Evolutionary conservation across 1,139 yeast genomes (phyloP), one percentile per base, ranked within the genome.

Genomic region (Waltiozyma sp.): DNA sequence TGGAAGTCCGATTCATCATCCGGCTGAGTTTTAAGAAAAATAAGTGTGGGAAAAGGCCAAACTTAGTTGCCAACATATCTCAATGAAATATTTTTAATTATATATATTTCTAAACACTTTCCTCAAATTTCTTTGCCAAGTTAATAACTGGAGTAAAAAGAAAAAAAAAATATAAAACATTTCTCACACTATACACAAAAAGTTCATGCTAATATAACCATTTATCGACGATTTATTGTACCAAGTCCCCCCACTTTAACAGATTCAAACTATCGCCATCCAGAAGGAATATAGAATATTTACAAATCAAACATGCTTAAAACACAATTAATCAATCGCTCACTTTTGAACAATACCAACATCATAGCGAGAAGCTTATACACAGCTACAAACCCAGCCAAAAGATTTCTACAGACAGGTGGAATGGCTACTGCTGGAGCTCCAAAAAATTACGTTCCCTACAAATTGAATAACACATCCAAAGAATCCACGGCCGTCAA

Each of bases 331-430:
- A 13, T 13, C 28, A 26, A 10, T 13, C 28, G 28, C n/a, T 6
- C 28, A 11, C 13, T 26, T 13, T 7, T 26, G 10, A 26, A 10
- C 28, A 26, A 26, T 21, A 8, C 38, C 31, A 16, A 46, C 11
- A 28, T 43, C 24, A 24, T 45, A 18, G 14, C 37, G 19, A 47
- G 50, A 45, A 18, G 38, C 37, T 44, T 50, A 13, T 50, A 47
- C 9, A 45, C 46, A 33, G 38, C 48, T 6, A 16, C 52, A n/a
- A 48, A 38, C 18, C 45, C 49, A 16, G 37, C 49, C 10, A 49
- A 49, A 44, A 41, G 54, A 38, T 50, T 38, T 34, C 46, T 49
- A 19, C 54, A 47, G 42, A 50, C 54, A 7, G 49, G 51, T 3
- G 33, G 26, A 23, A 26, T 31, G 9, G 16, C 34, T 14, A 14